Conservation (phyloP, 202 grass and related monocot species). For the Panicum hallii region DNA sequence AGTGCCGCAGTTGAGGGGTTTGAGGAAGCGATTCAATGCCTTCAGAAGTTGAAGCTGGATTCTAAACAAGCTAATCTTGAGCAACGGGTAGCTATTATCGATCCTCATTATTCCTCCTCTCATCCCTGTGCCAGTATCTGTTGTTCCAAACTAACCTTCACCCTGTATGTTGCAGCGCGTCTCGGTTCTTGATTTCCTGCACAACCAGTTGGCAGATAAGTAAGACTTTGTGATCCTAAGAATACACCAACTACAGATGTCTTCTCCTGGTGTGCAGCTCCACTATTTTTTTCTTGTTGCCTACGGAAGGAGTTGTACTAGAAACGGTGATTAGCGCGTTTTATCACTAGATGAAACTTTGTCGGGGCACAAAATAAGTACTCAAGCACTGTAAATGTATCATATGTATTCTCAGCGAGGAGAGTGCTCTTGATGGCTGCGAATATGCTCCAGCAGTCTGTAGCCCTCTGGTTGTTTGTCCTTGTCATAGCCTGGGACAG, state of each 20-base stretch:
- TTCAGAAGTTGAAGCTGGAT: constrained; percentile 88
- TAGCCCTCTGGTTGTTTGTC: neutral
- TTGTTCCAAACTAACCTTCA: constrained; percentile 15
- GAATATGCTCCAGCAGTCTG: neutral
- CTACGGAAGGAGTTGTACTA: constrained; percentile 31
- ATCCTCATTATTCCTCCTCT: neutral
- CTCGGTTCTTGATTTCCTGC: constrained; percentile 66
- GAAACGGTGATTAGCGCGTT: neutral
- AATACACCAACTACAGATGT: neutral
- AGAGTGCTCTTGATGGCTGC: constrained; percentile 9
- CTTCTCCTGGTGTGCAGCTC: neutral
- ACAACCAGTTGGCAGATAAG: constrained; percentile 63
- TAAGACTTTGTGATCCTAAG: constrained; percentile 1
- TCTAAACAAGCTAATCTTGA: constrained; percentile 65
- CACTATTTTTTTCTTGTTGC: neutral
- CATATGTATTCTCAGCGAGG: neutral
- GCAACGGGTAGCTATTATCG: constrained; percentile 57
- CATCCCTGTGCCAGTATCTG: neutral
- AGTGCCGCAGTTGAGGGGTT: constrained; percentile 63
- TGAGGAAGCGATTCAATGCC: constrained; percentile 85
- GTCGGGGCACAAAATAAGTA: constrained; percentile 8
- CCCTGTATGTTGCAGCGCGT: constrained; percentile 44
- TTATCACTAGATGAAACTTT: constrained; percentile 3
- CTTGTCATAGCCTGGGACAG: constrained; percentile 6
- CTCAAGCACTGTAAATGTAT: constrained; percentile 25